Evolutionary conservation across 345 rosid genomes (phyloP), one percentile per base, ranked within the genome.

Genomic region (Cardamine chenopodiifolia): DNA sequence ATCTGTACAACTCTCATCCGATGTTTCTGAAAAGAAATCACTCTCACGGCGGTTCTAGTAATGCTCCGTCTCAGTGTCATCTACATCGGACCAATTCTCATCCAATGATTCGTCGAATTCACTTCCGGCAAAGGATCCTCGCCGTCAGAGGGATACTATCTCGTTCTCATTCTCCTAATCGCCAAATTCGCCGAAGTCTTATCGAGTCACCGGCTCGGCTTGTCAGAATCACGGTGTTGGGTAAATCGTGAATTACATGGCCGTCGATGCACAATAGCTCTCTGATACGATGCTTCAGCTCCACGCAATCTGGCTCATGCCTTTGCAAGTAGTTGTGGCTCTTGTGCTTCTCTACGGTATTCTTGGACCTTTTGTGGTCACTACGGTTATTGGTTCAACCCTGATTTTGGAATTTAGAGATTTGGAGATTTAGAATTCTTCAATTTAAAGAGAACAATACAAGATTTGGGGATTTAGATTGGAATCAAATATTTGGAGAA

Each of bases 181-280:
- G 92, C 97, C 0, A 94, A 94, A 73, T 94, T 82, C 73, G 72
- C 90, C 15, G 98, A 94, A 65, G 98, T 94, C 32, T 69, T 94
- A 40, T 56, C 85, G 9, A 80, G 82, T 34, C 98, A 94, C 58
- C 0, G 86, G 96, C 58, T 91, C 97, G 8, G 93, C 97, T 42
- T 89, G 97, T 18, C 97, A 95, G 75, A 85, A 87, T 52, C 97
- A 95, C 67, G 99, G 99, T 25, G 96, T 95, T 9, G 97, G 99
- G 26, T 96, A 91, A 77, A 95, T 95, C 53, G 99, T 95, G 45
- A 95, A 95, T 72, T 95, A 95, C 84, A 95, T 95, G 99, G 93
- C 99, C n/a, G 97, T 95, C 4, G 99, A 95, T 75, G 97, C 97
- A 1, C 99, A 95, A 44, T 97, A 95, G 72, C 95, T 95, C 62